Conservation (phyloP, 108 stramenopile genomes). For the Fragilaria crotonensis region DNA sequence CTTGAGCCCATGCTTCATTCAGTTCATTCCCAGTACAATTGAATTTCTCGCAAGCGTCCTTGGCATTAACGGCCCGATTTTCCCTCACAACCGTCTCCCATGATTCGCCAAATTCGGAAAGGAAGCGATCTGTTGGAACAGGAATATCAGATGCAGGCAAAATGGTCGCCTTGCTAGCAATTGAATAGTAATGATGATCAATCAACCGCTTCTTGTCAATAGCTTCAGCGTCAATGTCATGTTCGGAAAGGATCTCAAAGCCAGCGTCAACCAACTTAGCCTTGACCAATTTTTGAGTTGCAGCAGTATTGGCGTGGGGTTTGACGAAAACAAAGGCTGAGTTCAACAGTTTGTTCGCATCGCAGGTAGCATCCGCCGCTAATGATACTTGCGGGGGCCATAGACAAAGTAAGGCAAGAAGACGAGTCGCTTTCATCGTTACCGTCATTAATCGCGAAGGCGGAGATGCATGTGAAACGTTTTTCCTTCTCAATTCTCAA, state of each 20-base stretch:
- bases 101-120: conserved; percentile 77
- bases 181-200: conserved; percentile 94
- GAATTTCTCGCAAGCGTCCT: conserved; percentile 85
- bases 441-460: too few relatives aligned
- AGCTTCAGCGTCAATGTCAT: conserved; percentile 58
- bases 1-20: conserved; percentile 65
- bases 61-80: conserved; percentile 75
- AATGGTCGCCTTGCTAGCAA: conserved; percentile 90
- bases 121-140: conserved; percentile 81
- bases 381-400: too few relatives aligned
- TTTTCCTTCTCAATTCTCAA: too few relatives aligned
- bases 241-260: conserved; percentile 65
- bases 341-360: conserved; percentile 26
- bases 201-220: conserved; percentile 88
- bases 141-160: conserved; percentile 74
- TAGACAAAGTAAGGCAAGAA: too few relatives aligned
- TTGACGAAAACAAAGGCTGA: conserved; percentile 94
- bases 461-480: too few relatives aligned
- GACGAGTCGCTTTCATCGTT: too few relatives aligned
- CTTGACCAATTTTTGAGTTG: conserved; percentile 62
- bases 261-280: conserved; percentile 48
- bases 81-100: conserved; percentile 76
- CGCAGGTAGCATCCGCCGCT: too few relatives aligned
- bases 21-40: conserved; percentile 61
- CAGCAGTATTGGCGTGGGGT: conserved; percentile 88